A percentile compares a stretch with the other conserved stretches of the same genome.
These are phyloP conservation scores for Penicilliopsis zonata DNA, from an alignment of 495 filamentous ascomycete genomes.

Conservation along the genomic window DNA sequence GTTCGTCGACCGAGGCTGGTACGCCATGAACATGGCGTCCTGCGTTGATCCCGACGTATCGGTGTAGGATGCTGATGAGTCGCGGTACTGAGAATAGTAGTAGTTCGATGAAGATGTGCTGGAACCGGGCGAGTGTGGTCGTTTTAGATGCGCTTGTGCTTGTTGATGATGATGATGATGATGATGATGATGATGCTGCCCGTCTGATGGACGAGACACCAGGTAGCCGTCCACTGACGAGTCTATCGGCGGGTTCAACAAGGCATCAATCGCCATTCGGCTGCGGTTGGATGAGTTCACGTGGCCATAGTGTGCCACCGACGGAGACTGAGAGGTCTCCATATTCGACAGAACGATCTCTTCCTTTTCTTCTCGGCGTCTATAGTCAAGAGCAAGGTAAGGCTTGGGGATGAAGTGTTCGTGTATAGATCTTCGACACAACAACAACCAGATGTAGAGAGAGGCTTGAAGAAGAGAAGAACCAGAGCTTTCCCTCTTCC, in stretches of 20 bases:
- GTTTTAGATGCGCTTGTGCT: slow-evolving; percentile 6
- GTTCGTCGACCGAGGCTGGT: slow-evolving; percentile 15
- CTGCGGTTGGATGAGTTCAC: slow-evolving; percentile 20
- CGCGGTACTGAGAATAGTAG: slow-evolving; percentile 15
- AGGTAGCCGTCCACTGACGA: not conserved
- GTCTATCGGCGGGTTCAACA: slow-evolving; percentile 21
- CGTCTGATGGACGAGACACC: no score
- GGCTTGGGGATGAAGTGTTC: no score
- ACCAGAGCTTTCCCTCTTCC: no score
- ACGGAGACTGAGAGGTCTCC: no score
- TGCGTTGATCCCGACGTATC: slow-evolving; percentile 5
- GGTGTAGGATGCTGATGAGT: slow-evolving; percentile 9
- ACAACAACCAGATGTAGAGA: no score
- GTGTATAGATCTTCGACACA: no score
- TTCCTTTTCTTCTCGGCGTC: no score
- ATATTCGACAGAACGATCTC: no score
- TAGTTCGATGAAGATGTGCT: slow-evolving; percentile 23
- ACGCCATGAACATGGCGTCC: slow-evolving; percentile 10
- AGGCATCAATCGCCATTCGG: slow-evolving; percentile 28
- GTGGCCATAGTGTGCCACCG: slow-evolving; percentile 6
- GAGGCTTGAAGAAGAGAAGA: no score
- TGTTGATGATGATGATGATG: slow-evolving; percentile 3
- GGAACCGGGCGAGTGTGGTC: slow-evolving; percentile 19
- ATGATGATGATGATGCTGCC: no score
- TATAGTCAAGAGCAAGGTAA: no score